These are phyloP conservation scores for Daldinia decipiens DNA, from an alignment of 495 filamentous ascomycete species.

Conservation along the genomic window DNA sequence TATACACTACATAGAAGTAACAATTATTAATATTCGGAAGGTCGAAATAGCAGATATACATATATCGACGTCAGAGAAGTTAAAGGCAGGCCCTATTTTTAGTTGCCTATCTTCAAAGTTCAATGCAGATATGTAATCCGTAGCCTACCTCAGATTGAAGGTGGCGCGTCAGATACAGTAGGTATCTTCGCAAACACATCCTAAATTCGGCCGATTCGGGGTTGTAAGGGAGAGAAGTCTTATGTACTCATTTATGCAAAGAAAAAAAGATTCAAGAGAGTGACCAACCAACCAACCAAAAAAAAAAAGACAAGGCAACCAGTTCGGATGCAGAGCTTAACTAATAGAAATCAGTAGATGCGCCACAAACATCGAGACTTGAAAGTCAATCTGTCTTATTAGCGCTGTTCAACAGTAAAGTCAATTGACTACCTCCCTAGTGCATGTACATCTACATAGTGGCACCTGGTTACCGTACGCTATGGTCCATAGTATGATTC, in stretches of 20 bases:
- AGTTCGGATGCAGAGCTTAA: background rate
- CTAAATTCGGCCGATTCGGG: background rate
- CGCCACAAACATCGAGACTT: background rate
- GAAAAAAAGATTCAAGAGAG: background rate
- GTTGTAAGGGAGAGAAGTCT: background rate
- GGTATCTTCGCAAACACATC: background rate
- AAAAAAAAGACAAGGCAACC: background rate
- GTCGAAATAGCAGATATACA: background rate
- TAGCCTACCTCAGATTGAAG: background rate
- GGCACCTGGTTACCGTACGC: background rate
- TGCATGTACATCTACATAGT: constrained; percentile 2
- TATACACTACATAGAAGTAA: background rate
- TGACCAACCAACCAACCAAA: too few relatives aligned
- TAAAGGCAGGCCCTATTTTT: constrained; percentile 3
- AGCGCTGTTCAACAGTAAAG: background rate
- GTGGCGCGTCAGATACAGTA: background rate
- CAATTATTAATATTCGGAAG: background rate
- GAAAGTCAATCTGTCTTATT: background rate
- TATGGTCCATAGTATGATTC: constrained; percentile 12
- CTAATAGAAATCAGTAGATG: background rate
- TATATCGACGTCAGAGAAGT: background rate
- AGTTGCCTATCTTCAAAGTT: background rate
- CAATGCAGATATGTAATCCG: background rate
- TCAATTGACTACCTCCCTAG: background rate
- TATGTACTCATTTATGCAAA: too few relatives aligned